phyloP scores from a whole-genome alignment of 108 stramenopile genomes.

The Chaetoceros muelleri region DNA sequence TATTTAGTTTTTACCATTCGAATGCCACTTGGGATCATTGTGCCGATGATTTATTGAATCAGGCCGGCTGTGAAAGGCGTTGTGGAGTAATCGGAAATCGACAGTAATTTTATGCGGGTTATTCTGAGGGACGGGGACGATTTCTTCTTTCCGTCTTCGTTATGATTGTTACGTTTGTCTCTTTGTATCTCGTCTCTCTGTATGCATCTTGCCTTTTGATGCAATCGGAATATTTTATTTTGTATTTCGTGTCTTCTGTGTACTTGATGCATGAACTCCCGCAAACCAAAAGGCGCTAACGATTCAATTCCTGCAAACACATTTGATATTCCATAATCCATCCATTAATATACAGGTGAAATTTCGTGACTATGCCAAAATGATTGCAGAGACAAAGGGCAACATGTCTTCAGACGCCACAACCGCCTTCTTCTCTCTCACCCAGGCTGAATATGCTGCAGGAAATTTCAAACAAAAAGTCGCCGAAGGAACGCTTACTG shows the following conservation, averaged over 20 bases:
- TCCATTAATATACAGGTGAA: constrained; percentile 52
- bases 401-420: constrained; percentile 78
- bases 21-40: too few species aligned
- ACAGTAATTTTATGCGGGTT: too few species aligned
- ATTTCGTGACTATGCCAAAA: constrained; percentile 92
- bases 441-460: constrained; percentile 97
- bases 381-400: constrained; percentile 90
- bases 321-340: neutral
- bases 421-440: constrained; percentile 88
- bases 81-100: too few species aligned
- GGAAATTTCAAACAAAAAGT: constrained; percentile 97
- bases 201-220: neutral
- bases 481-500: constrained; percentile 78
- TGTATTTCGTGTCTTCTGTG: neutral
- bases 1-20: too few species aligned
- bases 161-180: too few species aligned
- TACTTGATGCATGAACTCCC: neutral
- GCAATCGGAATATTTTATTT: neutral
- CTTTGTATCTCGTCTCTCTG: too few species aligned
- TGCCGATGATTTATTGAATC: neutral
- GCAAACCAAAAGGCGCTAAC: neutral
- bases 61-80: neutral
- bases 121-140: too few species aligned
- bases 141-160: too few species aligned
- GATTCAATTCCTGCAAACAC: neutral